Evolutionary conservation across 805 yeast genomes (phyloP).

Genomic region (Spencermartinsiella europaea): DNA sequence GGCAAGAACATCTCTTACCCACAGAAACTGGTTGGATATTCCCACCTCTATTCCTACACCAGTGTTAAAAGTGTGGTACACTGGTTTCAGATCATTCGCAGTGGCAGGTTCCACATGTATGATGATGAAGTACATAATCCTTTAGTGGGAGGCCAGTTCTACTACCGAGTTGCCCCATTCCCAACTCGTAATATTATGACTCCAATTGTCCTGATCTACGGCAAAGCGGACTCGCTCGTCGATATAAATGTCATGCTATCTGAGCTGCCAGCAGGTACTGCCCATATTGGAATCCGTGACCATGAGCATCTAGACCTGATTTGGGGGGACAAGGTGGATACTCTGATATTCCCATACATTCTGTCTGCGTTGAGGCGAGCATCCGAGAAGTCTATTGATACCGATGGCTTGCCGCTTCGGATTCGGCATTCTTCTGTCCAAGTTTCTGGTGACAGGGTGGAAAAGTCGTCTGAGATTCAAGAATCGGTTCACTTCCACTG

Average conservation of each 20-base stretch:
- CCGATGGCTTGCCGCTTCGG: neutral
- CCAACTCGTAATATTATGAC: conserved; percentile 64
- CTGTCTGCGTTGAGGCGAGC: conserved; percentile 17
- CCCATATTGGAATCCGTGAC: conserved; percentile 49
- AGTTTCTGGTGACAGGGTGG: neutral
- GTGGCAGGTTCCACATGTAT: conserved; percentile 81
- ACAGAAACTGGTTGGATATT: conserved; percentile 76
- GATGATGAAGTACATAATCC: conserved; percentile 46
- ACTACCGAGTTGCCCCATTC: conserved; percentile 49
- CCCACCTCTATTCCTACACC: conserved; percentile 86
- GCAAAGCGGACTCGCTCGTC: conserved; percentile 76
- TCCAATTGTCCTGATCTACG: conserved; percentile 77
- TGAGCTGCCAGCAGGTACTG: conserved; percentile 52
- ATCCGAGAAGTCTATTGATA: neutral
- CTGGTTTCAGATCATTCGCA: conserved; percentile 86
- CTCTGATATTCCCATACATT: conserved; percentile 23
- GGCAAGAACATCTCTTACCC: conserved; percentile 61
- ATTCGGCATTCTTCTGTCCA: neutral
- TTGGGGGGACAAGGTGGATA: conserved; percentile 71
- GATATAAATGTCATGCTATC: conserved; percentile 70
- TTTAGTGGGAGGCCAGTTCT: conserved; percentile 28
- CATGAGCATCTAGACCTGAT: conserved; percentile 88
- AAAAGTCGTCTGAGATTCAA: neutral
- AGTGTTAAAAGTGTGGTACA: conserved; percentile 91
- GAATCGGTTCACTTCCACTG: neutral